phyloP scores from a whole-genome alignment of 106 monocot genomes.

The Acorus gramineus region DNA sequence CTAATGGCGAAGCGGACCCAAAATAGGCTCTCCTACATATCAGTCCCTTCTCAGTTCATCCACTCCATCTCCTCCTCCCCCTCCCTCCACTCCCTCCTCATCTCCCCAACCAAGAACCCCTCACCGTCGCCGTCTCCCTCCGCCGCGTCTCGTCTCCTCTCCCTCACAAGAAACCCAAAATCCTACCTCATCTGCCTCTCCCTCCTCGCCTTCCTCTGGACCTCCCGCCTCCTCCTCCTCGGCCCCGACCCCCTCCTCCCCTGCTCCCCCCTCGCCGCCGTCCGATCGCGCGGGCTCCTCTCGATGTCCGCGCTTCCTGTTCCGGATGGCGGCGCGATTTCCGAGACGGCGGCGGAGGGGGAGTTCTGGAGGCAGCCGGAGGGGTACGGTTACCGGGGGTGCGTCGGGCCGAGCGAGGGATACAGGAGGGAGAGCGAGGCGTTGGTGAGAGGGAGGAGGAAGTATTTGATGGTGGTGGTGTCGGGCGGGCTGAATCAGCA shows the following conservation, averaged over 20 bases:
- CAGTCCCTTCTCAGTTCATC: slow-evolving; percentile 58
- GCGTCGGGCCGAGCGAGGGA: slow-evolving; percentile 41
- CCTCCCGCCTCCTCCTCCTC: slow-evolving; percentile 21
- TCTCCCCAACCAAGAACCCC: slow-evolving; percentile 44
- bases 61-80: slow-evolving; percentile 30
- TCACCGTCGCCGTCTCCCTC: background rate
- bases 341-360: background rate
- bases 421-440: slow-evolving; percentile 24
- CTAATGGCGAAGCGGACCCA: slow-evolving; percentile 41
- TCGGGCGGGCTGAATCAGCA: slow-evolving; percentile 92
- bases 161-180: slow-evolving; percentile 9
- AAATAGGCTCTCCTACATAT: slow-evolving; percentile 59
- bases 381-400: slow-evolving; percentile 62
- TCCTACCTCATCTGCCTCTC: slow-evolving; percentile 30
- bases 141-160: slow-evolving; percentile 2
- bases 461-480: slow-evolving; percentile 79
- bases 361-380: slow-evolving; percentile 88
- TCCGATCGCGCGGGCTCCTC: background rate
- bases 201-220: slow-evolving; percentile 25
- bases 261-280: slow-evolving; percentile 20
- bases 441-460: slow-evolving; percentile 26
- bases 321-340: background rate
- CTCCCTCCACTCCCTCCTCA: slow-evolving; percentile 35
- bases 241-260: slow-evolving; percentile 26
- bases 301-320: background rate